A percentile compares a stretch with the other conserved stretches of the same genome.
Evolutionary conservation across 2,329 filamentous ascomycete genomes (phyloP).

Genomic region (Tolypocladium sp.): DNA sequence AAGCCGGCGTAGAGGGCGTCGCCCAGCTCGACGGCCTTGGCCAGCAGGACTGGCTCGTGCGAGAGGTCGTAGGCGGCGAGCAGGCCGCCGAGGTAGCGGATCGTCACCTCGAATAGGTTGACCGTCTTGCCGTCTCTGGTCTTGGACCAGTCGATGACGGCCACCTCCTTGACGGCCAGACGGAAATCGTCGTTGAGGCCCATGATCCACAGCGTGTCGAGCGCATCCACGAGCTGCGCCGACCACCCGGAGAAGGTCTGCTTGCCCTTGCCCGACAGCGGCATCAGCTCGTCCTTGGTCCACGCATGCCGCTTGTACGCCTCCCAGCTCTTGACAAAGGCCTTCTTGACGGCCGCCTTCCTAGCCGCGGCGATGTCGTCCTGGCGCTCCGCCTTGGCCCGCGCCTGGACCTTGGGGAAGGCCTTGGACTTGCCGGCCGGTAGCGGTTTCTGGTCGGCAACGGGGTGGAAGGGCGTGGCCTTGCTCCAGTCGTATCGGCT

Average conservation of each 20-base stretch:
- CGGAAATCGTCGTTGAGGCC: slow-evolving; percentile 46
- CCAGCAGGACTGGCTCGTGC: slow-evolving; percentile 32
- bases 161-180: slow-evolving; percentile 36
- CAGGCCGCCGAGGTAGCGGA: slow-evolving; percentile 43
- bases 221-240: slow-evolving; percentile 48
- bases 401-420: slow-evolving; percentile 34
- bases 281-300: slow-evolving; percentile 46
- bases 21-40: slow-evolving; percentile 43
- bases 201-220: slow-evolving; percentile 54
- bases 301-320: slow-evolving; percentile 46
- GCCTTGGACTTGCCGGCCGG: slow-evolving; percentile 24
- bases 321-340: slow-evolving; percentile 37
- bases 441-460: slow-evolving; percentile 18
- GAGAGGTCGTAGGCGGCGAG: slow-evolving; percentile 44
- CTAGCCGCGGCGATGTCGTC: slow-evolving; percentile 22
- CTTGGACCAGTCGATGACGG: slow-evolving; percentile 45
- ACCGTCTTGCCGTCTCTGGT: slow-evolving; percentile 31
- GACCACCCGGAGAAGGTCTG: slow-evolving; percentile 45
- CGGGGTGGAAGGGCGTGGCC: slow-evolving; percentile 21
- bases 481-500: slow-evolving; percentile 30
- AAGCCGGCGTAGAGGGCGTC: slow-evolving; percentile 45
- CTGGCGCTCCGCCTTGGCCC: slow-evolving; percentile 25
- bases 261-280: slow-evolving; percentile 34
- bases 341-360: slow-evolving; percentile 26
- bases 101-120: slow-evolving; percentile 56